A percentile compares a stretch with the other conserved stretches of the same genome.
phyloP scores from a whole-genome alignment of 1,284 basidiomycete genomes.

The Tetrapyrgos nigripes region DNA sequence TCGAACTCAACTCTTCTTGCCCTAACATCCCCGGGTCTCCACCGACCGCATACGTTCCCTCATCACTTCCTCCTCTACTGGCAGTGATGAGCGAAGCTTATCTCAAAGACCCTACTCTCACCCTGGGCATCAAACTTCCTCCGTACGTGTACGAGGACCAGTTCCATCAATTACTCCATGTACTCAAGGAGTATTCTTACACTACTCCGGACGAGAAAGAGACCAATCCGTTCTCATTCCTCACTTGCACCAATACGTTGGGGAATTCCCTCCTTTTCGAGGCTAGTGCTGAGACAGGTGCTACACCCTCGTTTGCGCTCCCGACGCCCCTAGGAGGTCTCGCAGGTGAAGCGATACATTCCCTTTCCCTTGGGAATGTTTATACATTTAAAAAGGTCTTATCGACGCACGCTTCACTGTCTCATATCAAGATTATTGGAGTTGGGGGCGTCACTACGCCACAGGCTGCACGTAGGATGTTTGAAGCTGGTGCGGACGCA shows the following conservation, averaged over 20 bases:
- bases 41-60: slow-evolving; percentile 66
- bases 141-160: slow-evolving; percentile 75
- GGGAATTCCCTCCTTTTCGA: slow-evolving; percentile 70
- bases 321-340: slow-evolving; percentile 72
- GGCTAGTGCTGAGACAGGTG: slow-evolving; percentile 52
- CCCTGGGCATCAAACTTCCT: slow-evolving; percentile 80
- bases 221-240: slow-evolving; percentile 56
- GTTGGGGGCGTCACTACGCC: slow-evolving; percentile 78
- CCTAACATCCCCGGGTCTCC: slow-evolving; percentile 73
- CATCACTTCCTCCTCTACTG: slow-evolving; percentile 47
- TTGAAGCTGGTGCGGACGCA: slow-evolving; percentile 68
- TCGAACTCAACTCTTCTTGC: slow-evolving; percentile 84
- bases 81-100: slow-evolving; percentile 55
- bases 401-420: slow-evolving; percentile 43
- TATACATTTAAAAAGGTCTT: slow-evolving; percentile 58
- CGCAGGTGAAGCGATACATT: slow-evolving; percentile 77
- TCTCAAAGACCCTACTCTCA: slow-evolving; percentile 57
- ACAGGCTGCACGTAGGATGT: slow-evolving; percentile 68
- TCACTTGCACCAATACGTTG: slow-evolving; percentile 82
- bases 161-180: slow-evolving; percentile 59
- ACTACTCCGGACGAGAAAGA: slow-evolving; percentile 21
- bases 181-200: slow-evolving; percentile 39
- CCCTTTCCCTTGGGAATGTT: slow-evolving; percentile 78
- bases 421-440: slow-evolving; percentile 67
- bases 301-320: slow-evolving; percentile 51